phyloP scores from a whole-genome alignment of 2,329 filamentous ascomycete genomes.

The Nemania sp. region DNA sequence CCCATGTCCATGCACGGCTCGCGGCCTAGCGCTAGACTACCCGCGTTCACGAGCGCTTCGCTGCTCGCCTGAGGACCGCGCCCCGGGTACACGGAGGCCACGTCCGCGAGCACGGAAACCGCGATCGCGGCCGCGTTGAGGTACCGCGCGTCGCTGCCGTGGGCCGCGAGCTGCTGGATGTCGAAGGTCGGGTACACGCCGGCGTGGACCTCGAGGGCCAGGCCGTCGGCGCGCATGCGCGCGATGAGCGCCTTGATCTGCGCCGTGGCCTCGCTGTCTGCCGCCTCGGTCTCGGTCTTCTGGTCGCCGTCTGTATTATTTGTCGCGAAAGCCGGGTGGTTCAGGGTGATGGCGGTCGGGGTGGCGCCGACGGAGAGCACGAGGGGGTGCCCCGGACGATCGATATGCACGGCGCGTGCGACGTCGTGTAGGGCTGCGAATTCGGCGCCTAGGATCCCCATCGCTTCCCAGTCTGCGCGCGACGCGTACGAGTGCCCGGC shows the following conservation, averaged over 20 bases:
- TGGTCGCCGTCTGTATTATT: background rate
- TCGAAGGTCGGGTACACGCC: slow-evolving; percentile 78
- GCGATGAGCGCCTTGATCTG: slow-evolving; percentile 47
- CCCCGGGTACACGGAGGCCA: slow-evolving; percentile 67
- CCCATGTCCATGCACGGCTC: slow-evolving; percentile 66
- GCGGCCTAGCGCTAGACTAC: slow-evolving; percentile 69
- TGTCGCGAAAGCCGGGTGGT: slow-evolving; percentile 56
- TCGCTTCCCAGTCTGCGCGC: slow-evolving; percentile 57
- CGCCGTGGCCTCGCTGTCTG: slow-evolving; percentile 29
- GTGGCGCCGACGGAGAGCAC: slow-evolving; percentile 75
- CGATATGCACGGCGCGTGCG: slow-evolving; percentile 41
- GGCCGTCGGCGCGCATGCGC: slow-evolving; percentile 43
- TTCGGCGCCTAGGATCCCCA: slow-evolving; percentile 53
- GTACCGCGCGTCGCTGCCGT: slow-evolving; percentile 51
- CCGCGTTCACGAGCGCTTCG: slow-evolving; percentile 72
- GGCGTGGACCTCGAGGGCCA: slow-evolving; percentile 70
- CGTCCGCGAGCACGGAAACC: slow-evolving; percentile 70
- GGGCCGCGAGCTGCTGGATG: slow-evolving; percentile 76
- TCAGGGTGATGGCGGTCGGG: slow-evolving; percentile 69
- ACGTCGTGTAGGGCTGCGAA: slow-evolving; percentile 57
- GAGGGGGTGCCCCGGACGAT: slow-evolving; percentile 39
- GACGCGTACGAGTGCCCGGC: slow-evolving; percentile 71
- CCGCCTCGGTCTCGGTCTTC: slow-evolving; percentile 21
- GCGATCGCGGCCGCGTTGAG: slow-evolving; percentile 62
- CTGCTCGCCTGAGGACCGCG: slow-evolving; percentile 52